phyloP scores from a whole-genome alignment of 2,329 filamentous ascomycete species.

The Colletotrichum sp. region DNA sequence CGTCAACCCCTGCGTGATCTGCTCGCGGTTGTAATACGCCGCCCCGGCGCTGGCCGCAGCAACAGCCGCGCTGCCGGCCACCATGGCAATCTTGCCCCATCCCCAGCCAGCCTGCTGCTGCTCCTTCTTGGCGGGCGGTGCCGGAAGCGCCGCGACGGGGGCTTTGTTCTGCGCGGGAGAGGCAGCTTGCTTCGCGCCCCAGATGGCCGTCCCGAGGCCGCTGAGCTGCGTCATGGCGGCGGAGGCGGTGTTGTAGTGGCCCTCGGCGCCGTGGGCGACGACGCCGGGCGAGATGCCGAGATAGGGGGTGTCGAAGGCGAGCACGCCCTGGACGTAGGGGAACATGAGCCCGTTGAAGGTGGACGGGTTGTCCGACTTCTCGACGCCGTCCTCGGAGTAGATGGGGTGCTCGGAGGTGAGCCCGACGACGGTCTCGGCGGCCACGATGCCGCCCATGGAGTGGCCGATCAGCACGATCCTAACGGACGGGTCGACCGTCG shows the following conservation, averaged over 20 bases:
- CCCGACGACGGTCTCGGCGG: conserved; percentile 83
- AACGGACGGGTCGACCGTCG: conserved; percentile 85
- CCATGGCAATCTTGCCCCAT: conserved; percentile 87
- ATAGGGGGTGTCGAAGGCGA: conserved; percentile 95
- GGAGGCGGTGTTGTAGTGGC: conserved; percentile 78
- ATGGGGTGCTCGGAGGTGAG: conserved; percentile 65
- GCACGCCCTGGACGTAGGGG: conserved; percentile 86
- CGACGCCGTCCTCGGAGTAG: conserved; percentile 47
- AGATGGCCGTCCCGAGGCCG: conserved; percentile 71
- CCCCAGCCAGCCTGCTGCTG: conserved; percentile 62
- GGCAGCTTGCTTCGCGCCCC: conserved; percentile 54
- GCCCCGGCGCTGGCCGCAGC: conserved; percentile 83
- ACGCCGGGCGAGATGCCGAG: conserved; percentile 82
- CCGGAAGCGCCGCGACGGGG: conserved; percentile 38
- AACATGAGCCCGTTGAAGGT: conserved; percentile 78
- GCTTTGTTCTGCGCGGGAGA: conserved; percentile 29
- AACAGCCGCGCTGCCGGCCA: conserved; percentile 82
- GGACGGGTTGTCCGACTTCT: conserved; percentile 34
- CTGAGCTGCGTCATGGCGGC: conserved; percentile 71
- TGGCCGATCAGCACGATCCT: conserved; percentile 84
- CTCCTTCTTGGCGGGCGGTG: conserved; percentile 36
- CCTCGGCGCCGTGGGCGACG: conserved; percentile 86
- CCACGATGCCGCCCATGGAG: conserved; percentile 93
- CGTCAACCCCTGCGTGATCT: conserved; percentile 74
- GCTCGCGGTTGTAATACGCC: conserved; percentile 84